phyloP scores from a whole-genome alignment of 495 filamentous ascomycete genomes.

The Penicillium longicatenatum region DNA sequence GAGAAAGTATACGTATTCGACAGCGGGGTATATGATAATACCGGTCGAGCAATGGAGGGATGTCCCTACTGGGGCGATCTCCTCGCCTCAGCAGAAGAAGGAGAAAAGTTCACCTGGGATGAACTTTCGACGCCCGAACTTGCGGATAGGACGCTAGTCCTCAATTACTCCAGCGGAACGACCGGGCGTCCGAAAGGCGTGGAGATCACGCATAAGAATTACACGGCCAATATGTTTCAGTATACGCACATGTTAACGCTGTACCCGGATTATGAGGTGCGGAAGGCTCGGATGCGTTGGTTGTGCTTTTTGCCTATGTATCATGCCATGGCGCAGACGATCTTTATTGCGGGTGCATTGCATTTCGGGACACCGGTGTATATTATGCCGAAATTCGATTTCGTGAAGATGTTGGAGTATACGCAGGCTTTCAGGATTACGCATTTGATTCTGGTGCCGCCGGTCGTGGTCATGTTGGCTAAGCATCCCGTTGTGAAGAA shows the following conservation, averaged over 20 bases:
- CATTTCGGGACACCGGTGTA: constrained; percentile 56
- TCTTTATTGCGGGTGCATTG: constrained; percentile 47
- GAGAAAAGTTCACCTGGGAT: constrained; percentile 46
- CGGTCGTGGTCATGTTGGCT: constrained; percentile 69
- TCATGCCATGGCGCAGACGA: constrained; percentile 61
- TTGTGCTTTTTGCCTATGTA: constrained; percentile 75
- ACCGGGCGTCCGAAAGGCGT: constrained; percentile 86
- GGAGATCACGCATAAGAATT: constrained; percentile 72
- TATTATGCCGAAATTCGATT: constrained; percentile 75
- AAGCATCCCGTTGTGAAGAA: constrained; percentile 66
- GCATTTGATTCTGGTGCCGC: constrained; percentile 61
- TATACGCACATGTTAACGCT: constrained; percentile 48
- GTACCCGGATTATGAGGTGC: constrained; percentile 46
- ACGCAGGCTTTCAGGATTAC: constrained; percentile 72
- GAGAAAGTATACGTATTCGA: constrained; percentile 53
- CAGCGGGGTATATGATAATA: constrained; percentile 44
- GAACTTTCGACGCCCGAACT: constrained; percentile 38
- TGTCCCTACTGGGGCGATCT: constrained; percentile 55
- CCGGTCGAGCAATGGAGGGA: constrained; percentile 35
- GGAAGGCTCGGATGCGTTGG: constrained; percentile 36
- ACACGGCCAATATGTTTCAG: constrained; percentile 69
- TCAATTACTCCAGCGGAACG: constrained; percentile 79
- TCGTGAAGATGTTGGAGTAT: constrained; percentile 66
- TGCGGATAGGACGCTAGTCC: constrained; percentile 48
- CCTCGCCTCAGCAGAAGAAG: constrained; percentile 46